Base-by-base conservation (phyloP, 352 stramenopile genomes). In the Phytophthora pisi region DNA sequence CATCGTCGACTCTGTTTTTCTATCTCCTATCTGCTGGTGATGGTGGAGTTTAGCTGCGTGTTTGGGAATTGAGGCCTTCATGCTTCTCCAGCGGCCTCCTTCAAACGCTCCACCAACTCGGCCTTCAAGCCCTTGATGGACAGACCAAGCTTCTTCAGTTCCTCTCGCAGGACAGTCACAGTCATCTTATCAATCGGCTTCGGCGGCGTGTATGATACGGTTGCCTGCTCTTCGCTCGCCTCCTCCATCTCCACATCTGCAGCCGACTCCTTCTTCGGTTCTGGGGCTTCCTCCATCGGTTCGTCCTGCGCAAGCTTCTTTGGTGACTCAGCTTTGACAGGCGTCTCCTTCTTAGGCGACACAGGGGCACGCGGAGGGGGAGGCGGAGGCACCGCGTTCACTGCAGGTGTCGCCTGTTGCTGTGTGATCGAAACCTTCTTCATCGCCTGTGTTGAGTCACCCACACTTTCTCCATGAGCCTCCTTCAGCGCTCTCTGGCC, bases 111-210 rank as follows among this genome's bases (percentile, higher is more conserved):
- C 40, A 89, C 84, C 31, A 96, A 64, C 54, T 96, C 88, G 13
- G 86, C 88, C 70, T 96, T 96, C 34, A 96, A 75, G 5, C 88
- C 88, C 70, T 92, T 93, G 42, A 87, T 96, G 36, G 86, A 78
- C 31, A 96, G 51, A 1, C 82, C 85, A 23, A 86, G 82, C 16
- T 86, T 78, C 66, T 96, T 96, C 20, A 96, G 70, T 9, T 91
- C 79, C 51, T 94, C 81, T 24, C 84, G 81, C 50, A 96, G 69
- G 11, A 82, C 70, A 15, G 59, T 75, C 51, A 96, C 88, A 4
- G 87, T 96, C 70, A 94, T 87, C 65, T 93, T 80, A 10, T 83
- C 74, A 55, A 95, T 88, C 11, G 85, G 83, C 61, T 94, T 92
- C 18, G 79, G 84, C 36, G 83, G 86, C 24, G 77, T 89, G 63